phyloP scores from a whole-genome alignment of 768 basidiomycete genomes.

The Mycena capillaripes region DNA sequence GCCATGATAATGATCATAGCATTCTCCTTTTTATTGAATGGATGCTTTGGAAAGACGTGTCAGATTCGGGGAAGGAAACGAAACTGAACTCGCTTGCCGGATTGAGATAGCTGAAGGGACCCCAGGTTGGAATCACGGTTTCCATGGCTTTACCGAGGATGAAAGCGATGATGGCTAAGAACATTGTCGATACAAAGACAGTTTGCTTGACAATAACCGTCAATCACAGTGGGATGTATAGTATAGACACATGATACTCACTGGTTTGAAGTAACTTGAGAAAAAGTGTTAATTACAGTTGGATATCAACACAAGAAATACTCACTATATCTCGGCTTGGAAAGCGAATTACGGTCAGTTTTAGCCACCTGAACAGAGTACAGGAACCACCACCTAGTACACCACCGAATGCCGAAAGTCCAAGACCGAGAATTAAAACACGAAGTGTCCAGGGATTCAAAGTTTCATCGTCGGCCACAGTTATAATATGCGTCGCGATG shows the following conservation, averaged over 20 bases:
- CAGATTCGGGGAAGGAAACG: neutral
- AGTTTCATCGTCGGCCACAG: slow-evolving; percentile 59
- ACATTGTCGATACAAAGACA: slow-evolving; percentile 65
- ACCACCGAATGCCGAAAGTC: slow-evolving; percentile 63
- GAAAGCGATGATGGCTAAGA: slow-evolving; percentile 65
- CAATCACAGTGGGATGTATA: neutral
- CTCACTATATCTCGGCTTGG: slow-evolving; percentile 70
- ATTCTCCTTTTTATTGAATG: slow-evolving; percentile 74
- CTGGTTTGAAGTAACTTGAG: slow-evolving; percentile 75
- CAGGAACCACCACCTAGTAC: slow-evolving; percentile 56
- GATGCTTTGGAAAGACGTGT: slow-evolving; percentile 54
- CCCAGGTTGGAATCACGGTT: slow-evolving; percentile 58
- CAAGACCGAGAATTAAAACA: slow-evolving; percentile 61
- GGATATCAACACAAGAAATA: too few species aligned
- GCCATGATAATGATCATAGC: slow-evolving; percentile 72
- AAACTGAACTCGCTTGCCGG: slow-evolving; percentile 52
- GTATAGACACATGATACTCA: slow-evolving; percentile 35
- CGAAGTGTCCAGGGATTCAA: slow-evolving; percentile 63
- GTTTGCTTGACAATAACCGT: slow-evolving; percentile 57
- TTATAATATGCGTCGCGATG: slow-evolving; percentile 62
- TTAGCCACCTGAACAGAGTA: slow-evolving; percentile 8
- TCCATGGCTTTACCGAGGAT: slow-evolving; percentile 63
- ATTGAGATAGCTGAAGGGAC: slow-evolving; percentile 64
- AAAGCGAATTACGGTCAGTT: slow-evolving; percentile 11
- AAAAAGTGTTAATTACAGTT: too few species aligned